Evolutionary conservation across 441 rosid genomes (phyloP), one percentile per base, ranked within the genome.

Genomic region (Raphanus hybrid): DNA sequence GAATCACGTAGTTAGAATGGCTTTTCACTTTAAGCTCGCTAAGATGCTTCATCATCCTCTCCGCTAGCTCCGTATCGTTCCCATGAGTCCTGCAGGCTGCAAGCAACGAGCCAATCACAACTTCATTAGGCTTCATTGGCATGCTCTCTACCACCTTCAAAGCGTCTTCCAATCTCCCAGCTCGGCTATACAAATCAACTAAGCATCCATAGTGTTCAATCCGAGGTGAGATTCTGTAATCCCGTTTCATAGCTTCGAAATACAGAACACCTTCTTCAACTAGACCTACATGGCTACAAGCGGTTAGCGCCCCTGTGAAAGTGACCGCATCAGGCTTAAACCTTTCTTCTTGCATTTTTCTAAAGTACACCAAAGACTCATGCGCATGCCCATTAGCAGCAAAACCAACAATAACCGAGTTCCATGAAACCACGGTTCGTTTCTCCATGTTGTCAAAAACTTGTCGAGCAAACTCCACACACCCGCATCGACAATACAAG

Each of bases 151-250:
- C 58, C 34, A 91, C 81, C 6, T 71, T 64, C 77, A 85, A 43
- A 26, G 94, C 96, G 12, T 90, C 91, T 85, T 92, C 92, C 72
- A 93, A 72, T 73, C 84, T 85, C 67, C 98, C 96, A 7, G 96
- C 91, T n/a, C 94, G 94, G 76, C 93, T 89, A 70, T 85, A 90
- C 54, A 90, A 87, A 87, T 92, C 94, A 8, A 93, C 96, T 57
- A 93, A 69, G 87, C 98, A 93, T 9, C 96, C 96, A 6, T 88
- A 93, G 67, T 93, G 98, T 78, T 90, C 93, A 59, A 93, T 88
- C 45, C 90, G 75, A 1, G 97, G 93, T 18, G 80, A 64, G 67
- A 90, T 84, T 55, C 74, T 69, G 76, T 84, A 80, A 64, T 83
- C 84, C 45, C 76, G 77, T 76, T 75, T 84, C 96, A 93, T 88